A percentile compares a stretch with the other conserved stretches of the same genome.
Evolutionary conservation across 768 basidiomycete species (phyloP).

Genomic region (Panus rudis): DNA sequence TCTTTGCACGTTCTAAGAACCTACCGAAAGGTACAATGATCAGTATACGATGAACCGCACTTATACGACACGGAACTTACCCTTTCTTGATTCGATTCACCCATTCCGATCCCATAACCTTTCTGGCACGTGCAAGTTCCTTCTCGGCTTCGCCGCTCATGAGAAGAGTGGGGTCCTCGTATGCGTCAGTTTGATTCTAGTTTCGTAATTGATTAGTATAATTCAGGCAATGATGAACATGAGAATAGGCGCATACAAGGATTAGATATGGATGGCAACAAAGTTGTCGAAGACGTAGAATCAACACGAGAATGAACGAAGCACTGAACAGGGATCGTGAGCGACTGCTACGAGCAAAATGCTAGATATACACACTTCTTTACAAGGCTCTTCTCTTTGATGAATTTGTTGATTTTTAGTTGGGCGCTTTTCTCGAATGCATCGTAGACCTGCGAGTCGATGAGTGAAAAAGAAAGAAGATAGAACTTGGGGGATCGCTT

Average conservation of each 20-base stretch:
- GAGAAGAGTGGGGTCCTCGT: conserved; percentile 45
- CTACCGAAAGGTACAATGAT: conserved; percentile 16
- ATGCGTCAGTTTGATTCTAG: conserved; percentile 35
- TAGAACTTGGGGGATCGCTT: conserved; percentile 11
- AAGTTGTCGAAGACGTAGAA: conserved; percentile 67
- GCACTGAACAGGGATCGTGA: conserved; percentile 29
- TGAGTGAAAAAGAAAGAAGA: neutral
- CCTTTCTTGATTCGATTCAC: conserved; percentile 33
- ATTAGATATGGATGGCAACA: conserved; percentile 71
- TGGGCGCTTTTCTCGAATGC: conserved; percentile 48
- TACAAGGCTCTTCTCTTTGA: conserved; percentile 55
- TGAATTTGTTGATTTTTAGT: conserved; percentile 52
- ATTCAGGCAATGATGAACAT: neutral
- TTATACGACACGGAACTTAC: conserved; percentile 11
- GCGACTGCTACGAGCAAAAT: conserved; percentile 1
- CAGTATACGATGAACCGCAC: neutral
- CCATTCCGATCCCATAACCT: conserved; percentile 39
- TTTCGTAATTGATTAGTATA: conserved; percentile 21
- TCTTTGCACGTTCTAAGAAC: conserved; percentile 42
- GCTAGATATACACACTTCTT: conserved; percentile 50
- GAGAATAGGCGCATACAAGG: conserved; percentile 32
- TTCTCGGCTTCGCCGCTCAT: conserved; percentile 43
- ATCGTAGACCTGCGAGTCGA: conserved; percentile 41
- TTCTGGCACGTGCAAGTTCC: conserved; percentile 47
- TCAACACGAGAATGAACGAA: conserved; percentile 44